phyloP scores from a whole-genome alignment of 2,329 filamentous ascomycete species.

The Cryphonectria carpinicola region DNA sequence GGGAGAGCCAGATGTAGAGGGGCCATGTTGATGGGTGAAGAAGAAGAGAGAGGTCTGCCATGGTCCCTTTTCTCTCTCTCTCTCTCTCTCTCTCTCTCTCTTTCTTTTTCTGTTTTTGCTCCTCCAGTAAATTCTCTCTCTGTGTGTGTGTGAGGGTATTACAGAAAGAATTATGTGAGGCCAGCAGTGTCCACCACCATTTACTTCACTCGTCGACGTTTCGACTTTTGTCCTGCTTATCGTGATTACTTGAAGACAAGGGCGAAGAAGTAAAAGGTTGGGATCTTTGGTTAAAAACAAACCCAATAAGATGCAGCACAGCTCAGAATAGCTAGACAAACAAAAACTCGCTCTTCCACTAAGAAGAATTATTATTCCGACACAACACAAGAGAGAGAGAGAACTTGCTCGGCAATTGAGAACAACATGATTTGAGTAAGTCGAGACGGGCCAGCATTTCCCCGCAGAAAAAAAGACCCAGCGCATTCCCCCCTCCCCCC shows the following conservation, averaged over 20 bases:
- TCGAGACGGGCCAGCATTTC: conserved; percentile 1
- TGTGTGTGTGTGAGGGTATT: background rate
- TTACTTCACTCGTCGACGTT: background rate
- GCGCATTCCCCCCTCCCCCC: background rate
- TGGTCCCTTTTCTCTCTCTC: background rate
- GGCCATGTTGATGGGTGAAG: conserved; percentile 29
- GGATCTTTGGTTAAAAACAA: background rate
- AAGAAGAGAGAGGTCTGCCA: conserved; percentile 18
- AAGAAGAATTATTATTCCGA: conserved; percentile 3
- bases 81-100: no score
- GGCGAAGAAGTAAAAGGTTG: background rate
- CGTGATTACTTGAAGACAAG: background rate
- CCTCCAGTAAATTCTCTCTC: background rate
- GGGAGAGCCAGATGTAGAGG: conserved; percentile 31
- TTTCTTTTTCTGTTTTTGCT: background rate
- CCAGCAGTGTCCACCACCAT: background rate
- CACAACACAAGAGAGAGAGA: background rate
- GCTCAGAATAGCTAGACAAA: background rate
- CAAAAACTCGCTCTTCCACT: background rate
- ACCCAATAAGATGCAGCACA: background rate
- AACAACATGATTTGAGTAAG: no score
- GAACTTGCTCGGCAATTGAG: background rate
- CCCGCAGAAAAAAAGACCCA: background rate
- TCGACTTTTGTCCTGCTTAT: no score
- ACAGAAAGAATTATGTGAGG: background rate